A percentile compares a stretch with the other conserved stretches of the same genome.
phyloP scores from a whole-genome alignment of 495 filamentous ascomycete genomes.

The Glarea lozoyensis region DNA sequence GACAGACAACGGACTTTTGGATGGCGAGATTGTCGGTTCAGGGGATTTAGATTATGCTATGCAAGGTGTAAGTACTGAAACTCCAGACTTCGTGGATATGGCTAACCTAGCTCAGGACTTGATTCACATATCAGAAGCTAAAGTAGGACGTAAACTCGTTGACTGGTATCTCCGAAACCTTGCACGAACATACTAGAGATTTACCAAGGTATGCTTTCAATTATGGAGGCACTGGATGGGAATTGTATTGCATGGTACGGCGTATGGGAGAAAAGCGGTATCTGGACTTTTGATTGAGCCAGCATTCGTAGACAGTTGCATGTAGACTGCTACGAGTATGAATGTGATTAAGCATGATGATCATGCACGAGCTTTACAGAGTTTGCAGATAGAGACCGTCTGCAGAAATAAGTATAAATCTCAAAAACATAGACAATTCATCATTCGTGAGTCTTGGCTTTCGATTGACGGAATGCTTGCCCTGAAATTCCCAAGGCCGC shows the following conservation, averaged over 20 bases:
- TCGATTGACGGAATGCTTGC: neutral
- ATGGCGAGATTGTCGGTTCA: constrained; percentile 83
- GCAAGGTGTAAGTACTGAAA: constrained; percentile 65
- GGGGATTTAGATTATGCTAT: constrained; percentile 95
- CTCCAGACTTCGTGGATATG: too few species aligned
- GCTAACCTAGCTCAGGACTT: constrained; percentile 50
- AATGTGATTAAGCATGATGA: neutral
- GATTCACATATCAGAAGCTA: constrained; percentile 97
- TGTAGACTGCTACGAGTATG: neutral
- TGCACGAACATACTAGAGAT: constrained; percentile 71
- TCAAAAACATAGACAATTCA: too few species aligned
- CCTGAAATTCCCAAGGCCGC: neutral
- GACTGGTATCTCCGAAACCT: constrained; percentile 99
- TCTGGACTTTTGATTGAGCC: neutral
- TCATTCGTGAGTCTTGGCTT: too few species aligned
- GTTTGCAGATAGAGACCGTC: too few species aligned
- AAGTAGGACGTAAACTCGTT: constrained; percentile 90
- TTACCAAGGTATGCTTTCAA: constrained; percentile 5
- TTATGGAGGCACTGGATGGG: too few species aligned
- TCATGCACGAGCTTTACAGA: too few species aligned
- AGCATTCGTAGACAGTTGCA: constrained; percentile 1
- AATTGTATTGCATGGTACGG: constrained; percentile 19
- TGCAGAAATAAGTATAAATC: too few species aligned
- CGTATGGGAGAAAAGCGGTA: constrained; percentile 6
- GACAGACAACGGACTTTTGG: constrained; percentile 80